Percentiles rank a stretch among this genome's conserved stretches.
Conservation (phyloP, 805 yeast genomes). For the Kuraishia capsulata region DNA sequence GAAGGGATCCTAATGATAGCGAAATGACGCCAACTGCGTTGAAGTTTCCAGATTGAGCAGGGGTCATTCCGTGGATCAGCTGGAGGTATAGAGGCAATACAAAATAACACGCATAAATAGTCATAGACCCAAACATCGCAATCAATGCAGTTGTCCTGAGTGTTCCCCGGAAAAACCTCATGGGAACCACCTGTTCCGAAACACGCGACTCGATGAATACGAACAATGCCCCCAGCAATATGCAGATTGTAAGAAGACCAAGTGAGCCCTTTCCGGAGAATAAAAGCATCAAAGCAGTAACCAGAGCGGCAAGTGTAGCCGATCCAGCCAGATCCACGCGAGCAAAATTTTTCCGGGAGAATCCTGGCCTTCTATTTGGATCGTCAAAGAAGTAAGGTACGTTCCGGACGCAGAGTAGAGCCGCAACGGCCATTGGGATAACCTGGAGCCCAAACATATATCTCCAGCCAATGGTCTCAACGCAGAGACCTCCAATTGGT, state of each 20-base stretch:
- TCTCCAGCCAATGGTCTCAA: constrained; percentile 58
- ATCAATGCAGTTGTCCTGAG: constrained; percentile 27
- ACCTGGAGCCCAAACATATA: constrained; percentile 51
- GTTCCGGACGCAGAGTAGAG: constrained; percentile 19
- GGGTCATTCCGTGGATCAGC: constrained; percentile 28
- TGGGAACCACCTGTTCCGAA: constrained; percentile 30
- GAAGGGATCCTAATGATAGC: constrained; percentile 28
- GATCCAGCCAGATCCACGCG: constrained; percentile 34
- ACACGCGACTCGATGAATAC: constrained; percentile 22
- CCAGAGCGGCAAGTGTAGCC: constrained; percentile 20
- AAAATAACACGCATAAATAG: constrained; percentile 26
- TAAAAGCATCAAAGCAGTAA: constrained; percentile 24
- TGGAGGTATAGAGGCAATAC: constrained; percentile 33
- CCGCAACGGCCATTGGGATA: constrained; percentile 37
- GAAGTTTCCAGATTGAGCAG: constrained; percentile 28
- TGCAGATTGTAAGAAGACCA: constrained; percentile 7
- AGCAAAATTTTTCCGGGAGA: constrained; percentile 22
- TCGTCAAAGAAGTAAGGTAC: constrained; percentile 21
- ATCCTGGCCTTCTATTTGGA: constrained; percentile 12
- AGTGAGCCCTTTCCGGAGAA: constrained; percentile 15
- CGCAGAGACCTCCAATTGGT: constrained; percentile 46
- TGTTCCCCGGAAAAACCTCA: constrained; percentile 26
- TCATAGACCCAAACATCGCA: constrained; percentile 27
- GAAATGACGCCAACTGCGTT: constrained; percentile 31
- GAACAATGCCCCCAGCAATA: constrained; percentile 13